Evolutionary conservation across 768 basidiomycete genomes (phyloP).

Genomic region (Pisolithus sp.): DNA sequence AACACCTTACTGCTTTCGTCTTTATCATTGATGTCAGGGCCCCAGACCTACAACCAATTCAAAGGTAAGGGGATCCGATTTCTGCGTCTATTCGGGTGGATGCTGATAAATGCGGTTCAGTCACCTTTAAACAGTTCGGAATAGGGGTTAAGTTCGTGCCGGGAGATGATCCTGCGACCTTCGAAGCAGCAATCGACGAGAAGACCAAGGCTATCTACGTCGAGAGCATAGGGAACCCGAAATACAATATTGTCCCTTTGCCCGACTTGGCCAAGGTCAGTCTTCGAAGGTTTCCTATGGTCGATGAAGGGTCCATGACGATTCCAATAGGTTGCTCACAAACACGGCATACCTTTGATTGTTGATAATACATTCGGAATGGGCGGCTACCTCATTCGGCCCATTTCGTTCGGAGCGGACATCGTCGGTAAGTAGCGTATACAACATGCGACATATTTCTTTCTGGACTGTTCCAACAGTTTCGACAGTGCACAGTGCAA

Average conservation of each 20-base stretch:
- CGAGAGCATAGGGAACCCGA: constrained; percentile 59
- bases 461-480: neutral
- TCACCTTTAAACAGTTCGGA: constrained; percentile 48
- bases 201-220: constrained; percentile 55
- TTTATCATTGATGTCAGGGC: neutral
- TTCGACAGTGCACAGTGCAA: constrained; percentile 44
- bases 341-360: constrained; percentile 52
- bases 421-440: constrained; percentile 35
- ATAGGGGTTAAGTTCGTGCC: constrained; percentile 51
- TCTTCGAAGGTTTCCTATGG: neutral
- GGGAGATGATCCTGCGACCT: constrained; percentile 39
- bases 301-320: neutral
- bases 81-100: neutral
- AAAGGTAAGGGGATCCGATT: constrained; percentile 35
- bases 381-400: constrained; percentile 50
- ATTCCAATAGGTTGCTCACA: constrained; percentile 46
- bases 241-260: constrained; percentile 50
- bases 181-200: constrained; percentile 49
- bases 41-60: constrained; percentile 59
- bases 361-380: constrained; percentile 64
- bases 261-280: constrained; percentile 48
- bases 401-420: constrained; percentile 53
- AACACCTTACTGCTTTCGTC: neutral
- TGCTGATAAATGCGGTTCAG: constrained; percentile 22
- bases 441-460: neutral